Base-by-base conservation (phyloP, 208 protist species). In the Tritrichomonas musculus region DNA sequence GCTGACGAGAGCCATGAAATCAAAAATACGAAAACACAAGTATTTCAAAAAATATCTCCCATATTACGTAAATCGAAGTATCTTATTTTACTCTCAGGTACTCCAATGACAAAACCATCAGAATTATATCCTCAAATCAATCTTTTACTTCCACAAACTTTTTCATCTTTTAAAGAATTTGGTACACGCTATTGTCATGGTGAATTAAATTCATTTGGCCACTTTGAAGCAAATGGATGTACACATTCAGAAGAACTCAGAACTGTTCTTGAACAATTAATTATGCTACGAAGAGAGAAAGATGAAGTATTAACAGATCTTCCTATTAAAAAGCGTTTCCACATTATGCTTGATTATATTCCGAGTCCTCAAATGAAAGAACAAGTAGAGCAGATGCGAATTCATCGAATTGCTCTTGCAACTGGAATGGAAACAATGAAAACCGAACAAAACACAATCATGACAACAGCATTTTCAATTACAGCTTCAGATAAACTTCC, bases 1-100 rank as follows among this genome's bases (percentile, higher is more conserved):
- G 72, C 50, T 41, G 94, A 95, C 65, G 94, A 95, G 66, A 88
- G 92, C 20, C 94, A 95, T 75, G 72, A 77, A 49, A 65, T 95
- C 44, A 95, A 95, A 72, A 95, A 92, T 30, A 30, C 25, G 27
- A 93, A 92, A 41, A 92, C 94, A 41, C n/a, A 95, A 80, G 53
- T 93, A 20, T 92, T 93, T 11, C 93, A 93, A 49, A 49, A 57
- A 36, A 55, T 94, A n/a, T 47, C 93, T 1, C 94, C 94, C 33
- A 50, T 95, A 8, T 33, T 95, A 20, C 33, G 84, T 50, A 30
- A 50, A 49, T 88, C 92, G 0, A 47, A 93, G 13, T 65, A 80
- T 33, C 2, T 92, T 3, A 8, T 95, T 33, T 66, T 95, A 33
- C 94, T 95, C 9, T 93, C 65, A 36, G 94, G 94, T 4, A 95